phyloP scores from a whole-genome alignment of 345 rosid species.

The Eucalyptus marginata region DNA sequence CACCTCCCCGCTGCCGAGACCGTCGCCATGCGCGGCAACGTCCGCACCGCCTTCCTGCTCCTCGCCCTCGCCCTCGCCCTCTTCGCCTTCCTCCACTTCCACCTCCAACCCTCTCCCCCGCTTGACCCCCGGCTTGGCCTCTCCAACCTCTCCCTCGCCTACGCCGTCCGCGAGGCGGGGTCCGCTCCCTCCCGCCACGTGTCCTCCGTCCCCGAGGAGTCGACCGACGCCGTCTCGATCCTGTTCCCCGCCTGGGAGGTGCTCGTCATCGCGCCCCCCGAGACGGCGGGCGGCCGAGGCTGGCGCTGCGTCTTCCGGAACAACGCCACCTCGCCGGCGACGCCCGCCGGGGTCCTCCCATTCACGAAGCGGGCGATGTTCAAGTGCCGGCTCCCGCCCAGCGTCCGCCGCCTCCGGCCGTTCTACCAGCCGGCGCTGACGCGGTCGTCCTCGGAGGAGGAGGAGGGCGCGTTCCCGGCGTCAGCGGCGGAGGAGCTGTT shows the following conservation, averaged over 20 bases:
- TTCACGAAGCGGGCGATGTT: slow-evolving; percentile 38
- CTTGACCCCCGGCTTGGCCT: background rate
- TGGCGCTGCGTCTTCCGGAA: slow-evolving; percentile 49
- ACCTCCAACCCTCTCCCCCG: background rate
- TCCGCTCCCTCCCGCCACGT: background rate
- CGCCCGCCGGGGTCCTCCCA: slow-evolving; percentile 30
- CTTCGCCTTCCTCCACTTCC: background rate
- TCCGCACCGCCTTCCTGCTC: background rate
- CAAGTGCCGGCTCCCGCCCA: slow-evolving; percentile 43
- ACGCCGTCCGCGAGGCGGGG: background rate
- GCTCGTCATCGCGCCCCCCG: slow-evolving; percentile 16
- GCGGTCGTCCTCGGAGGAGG: background rate
- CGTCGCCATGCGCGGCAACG: background rate
- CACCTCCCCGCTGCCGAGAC: background rate
- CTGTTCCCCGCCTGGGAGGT: slow-evolving; percentile 77
- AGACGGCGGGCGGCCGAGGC: slow-evolving; percentile 5
- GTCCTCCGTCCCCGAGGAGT: background rate
- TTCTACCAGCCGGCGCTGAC: slow-evolving; percentile 41
- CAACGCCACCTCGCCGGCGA: slow-evolving; percentile 37
- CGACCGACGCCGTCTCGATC: slow-evolving; percentile 20
- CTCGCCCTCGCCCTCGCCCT: background rate
- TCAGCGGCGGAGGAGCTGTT: slow-evolving; percentile 17
- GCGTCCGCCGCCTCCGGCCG: slow-evolving; percentile 31
- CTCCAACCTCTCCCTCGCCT: background rate
- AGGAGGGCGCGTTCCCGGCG: background rate